Evolutionary conservation across 2,329 filamentous ascomycete species (phyloP), one percentile per base, ranked within the genome.

Genomic region (Rutstroemia sp.): DNA sequence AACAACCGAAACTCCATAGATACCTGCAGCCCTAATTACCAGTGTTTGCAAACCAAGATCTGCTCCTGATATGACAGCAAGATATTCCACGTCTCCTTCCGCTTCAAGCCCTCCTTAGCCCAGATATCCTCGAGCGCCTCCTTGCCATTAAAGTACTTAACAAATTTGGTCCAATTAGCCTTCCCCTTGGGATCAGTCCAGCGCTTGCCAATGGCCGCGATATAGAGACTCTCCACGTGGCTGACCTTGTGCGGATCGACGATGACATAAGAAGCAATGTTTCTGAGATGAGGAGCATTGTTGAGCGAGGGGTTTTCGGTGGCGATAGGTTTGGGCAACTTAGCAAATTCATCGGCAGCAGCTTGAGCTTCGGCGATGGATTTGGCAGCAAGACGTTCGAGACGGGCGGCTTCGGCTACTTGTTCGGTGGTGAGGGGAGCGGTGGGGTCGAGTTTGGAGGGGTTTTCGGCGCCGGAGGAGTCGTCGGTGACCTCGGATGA

Each of bases 51-150:
- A 62, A 80, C 81, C 3, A 90, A 69, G 19, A 91, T 67, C 70
- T 86, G 81, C 67, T 89, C 86, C 61, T 81, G 80, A 78, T 86
- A 84, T n/a, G 75, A 73, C 42, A 78, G 79, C 55, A 88, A 70
- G 54, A 85, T 74, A 48, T 81, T 79, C 76, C 88, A 91, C 14
- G 90, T 79, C 63, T 88, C 86, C 73, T 92, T 95, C 56, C 90
- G 78, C 75, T 94, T 95, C 74, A 95, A 80, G 5, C 88, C 88
- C 72, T 96, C 90, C 56, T 87, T 80, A n/a, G 94, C 75, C 1
- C 88, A 83, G 62, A 99, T 87, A 64, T 92, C 85, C 73, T 99
- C 94, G 58, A 97, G 76, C 2, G 92, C 86, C 67, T 87, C 85
- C 56, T 79, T 81, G 1, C 94, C 94, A 69, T 97, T 92, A 64